Conservation (phyloP, 2,329 filamentous ascomycete genomes). For the Gliomastix tumulicola region DNA sequence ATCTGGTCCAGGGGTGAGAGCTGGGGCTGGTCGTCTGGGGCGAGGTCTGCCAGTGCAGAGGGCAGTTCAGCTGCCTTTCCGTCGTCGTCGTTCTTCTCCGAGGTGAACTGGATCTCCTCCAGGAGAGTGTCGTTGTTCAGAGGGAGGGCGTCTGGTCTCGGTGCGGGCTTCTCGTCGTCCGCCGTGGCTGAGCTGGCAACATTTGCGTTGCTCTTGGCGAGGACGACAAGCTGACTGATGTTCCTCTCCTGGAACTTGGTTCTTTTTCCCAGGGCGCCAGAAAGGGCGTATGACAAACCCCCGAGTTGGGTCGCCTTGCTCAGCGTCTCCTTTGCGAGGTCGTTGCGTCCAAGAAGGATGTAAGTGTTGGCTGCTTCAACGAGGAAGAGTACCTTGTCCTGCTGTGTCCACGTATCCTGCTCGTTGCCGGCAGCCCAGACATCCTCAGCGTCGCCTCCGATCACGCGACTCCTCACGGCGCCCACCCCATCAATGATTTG, state of each 20-base stretch:
- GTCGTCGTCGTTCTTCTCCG: conserved; percentile 34
- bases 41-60: conserved; percentile 51
- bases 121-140: conserved; percentile 91
- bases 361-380: conserved; percentile 79
- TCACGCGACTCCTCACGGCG: conserved; percentile 30
- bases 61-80: conserved; percentile 43
- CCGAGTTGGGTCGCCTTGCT: conserved; percentile 58
- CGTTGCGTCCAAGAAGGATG: conserved; percentile 76
- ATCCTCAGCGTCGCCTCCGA: conserved; percentile 24
- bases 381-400: conserved; percentile 62
- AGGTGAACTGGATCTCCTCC: conserved; percentile 76
- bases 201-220: conserved; percentile 77
- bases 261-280: conserved; percentile 78
- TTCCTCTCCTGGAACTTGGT: conserved; percentile 75
- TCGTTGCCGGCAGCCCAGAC: conserved; percentile 23
- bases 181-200: conserved; percentile 22
- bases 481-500: conserved; percentile 34
- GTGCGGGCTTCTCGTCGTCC: conserved; percentile 11
- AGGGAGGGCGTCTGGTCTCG: conserved; percentile 60
- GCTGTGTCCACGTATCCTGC: conserved; percentile 27
- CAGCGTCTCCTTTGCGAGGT: conserved; percentile 65
- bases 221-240: conserved; percentile 81
- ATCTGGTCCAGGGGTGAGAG: conserved; percentile 81
- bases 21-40: conserved; percentile 75
- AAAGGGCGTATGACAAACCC: conserved; percentile 75